Percentiles rank a stretch among this genome's conserved stretches.
These are phyloP conservation scores for Daldinia sp. DNA, from an alignment of 2,329 filamentous ascomycete species.

Conservation along the genomic window DNA sequence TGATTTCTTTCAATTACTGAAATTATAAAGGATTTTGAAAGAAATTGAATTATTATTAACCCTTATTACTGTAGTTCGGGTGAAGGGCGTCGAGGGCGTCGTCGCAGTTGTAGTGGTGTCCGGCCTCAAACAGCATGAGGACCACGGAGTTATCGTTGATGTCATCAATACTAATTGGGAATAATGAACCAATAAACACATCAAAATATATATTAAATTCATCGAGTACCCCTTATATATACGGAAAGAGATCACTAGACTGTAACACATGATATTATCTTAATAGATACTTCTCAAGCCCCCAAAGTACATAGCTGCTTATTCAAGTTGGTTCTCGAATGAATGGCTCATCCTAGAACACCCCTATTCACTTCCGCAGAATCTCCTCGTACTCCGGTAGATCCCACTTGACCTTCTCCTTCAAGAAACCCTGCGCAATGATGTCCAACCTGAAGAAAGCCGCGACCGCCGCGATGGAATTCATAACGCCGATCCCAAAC, in stretches of 20 bases:
- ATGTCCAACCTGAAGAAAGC: constrained; percentile 54
- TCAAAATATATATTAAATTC: background rate
- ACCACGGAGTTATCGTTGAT: constrained; percentile 81
- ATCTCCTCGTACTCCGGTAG: constrained; percentile 55
- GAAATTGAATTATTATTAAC: background rate
- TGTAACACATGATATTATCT: background rate
- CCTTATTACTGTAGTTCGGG: constrained; percentile 60
- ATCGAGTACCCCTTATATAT: too few relatives aligned
- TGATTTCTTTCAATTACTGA: background rate
- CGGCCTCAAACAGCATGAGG: constrained; percentile 80
- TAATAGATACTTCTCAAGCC: background rate
- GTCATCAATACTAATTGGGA: constrained; percentile 68
- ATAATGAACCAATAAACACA: constrained; percentile 8
- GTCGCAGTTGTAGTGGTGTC: constrained; percentile 81
- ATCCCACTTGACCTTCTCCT: constrained; percentile 54
- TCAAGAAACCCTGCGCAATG: constrained; percentile 49
- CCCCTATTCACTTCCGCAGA: background rate
- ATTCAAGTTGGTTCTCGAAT: background rate
- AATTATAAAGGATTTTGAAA: background rate
- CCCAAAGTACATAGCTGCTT: background rate
- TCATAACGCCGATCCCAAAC: constrained; percentile 51
- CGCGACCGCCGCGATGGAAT: constrained; percentile 49
- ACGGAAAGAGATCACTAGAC: too few relatives aligned
- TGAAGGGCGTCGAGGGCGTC: constrained; percentile 79
- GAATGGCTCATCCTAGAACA: background rate